Base-by-base conservation (phyloP, 176 grass and related monocot genomes). In the Avena sativa region DNA sequence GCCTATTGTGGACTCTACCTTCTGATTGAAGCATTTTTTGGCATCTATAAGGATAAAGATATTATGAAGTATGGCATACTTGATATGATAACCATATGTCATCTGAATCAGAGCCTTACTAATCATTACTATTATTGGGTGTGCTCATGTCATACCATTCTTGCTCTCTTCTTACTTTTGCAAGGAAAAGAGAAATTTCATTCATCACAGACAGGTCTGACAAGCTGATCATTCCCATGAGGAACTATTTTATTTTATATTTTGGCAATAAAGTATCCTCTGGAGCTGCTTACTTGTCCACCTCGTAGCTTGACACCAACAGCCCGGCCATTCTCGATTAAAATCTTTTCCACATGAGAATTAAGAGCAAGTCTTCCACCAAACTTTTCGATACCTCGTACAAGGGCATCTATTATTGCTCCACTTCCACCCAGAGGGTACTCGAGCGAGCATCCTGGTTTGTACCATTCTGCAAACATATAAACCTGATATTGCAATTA, bases 381-480 rank as follows among this genome's bases (percentile, higher is more conserved):
- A 61, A 93, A 96, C 79, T 96, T 98, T 78, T 98, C 79, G 10
- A 98, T 81, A 53, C 94, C 94, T 1, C 85, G 82, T 90, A 96
- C 92, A 73, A 98, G 89, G 50, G 94, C 92, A 87, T 96, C 92
- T 53, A 98, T 92, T 57, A 96, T 85, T 59, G 90, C 94, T 63
- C 97, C 94, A 87, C 60, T 98, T 90, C 97, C 94, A 60, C 87
- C 76, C 19, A 96, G 23, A 69, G 97, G 97, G 49, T 99, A 96
- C 85, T 99, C 97, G 23, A 99, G 94, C 78, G 51, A 60, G 88
- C 97, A 96, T 44, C 97, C 97, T 79, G 94, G 94, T 89, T 99
- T 96, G 86, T 96, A 94, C 97, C 94, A 99, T 94, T 99, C 97
- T 85, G 94, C 97, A 99, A 99, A 99, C 97, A 99, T 99, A 85